These are phyloP conservation scores for Cornus controversa DNA, from an alignment of 148 eudicot genomes.

Conservation along the genomic window DNA sequence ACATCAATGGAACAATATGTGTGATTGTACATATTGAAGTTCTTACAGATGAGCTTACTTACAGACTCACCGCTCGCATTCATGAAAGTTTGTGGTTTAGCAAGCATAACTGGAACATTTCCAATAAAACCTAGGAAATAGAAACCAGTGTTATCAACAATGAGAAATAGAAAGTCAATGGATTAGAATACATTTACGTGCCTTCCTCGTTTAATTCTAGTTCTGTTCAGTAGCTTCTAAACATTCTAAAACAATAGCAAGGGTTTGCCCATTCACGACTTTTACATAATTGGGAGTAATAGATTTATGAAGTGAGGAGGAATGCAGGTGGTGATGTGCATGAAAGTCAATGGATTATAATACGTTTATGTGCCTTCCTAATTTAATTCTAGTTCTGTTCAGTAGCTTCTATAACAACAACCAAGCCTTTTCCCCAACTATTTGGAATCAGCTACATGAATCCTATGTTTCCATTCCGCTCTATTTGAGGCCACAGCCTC, in stretches of 20 bases:
- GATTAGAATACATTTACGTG: background rate
- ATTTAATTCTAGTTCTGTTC: too few species aligned
- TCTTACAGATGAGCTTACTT: conserved; percentile 55
- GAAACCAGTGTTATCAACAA: background rate
- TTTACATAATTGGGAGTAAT: background rate
- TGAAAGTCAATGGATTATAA: too few species aligned
- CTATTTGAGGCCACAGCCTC: too few species aligned
- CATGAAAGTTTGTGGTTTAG: conserved; percentile 96
- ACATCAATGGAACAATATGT: background rate
- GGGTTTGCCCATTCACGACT: background rate
- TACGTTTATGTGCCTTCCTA: too few species aligned
- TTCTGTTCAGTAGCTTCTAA: background rate
- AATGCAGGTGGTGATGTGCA: too few species aligned
- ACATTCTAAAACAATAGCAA: background rate
- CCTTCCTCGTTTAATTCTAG: background rate
- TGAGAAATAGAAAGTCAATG: background rate
- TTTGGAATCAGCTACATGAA: too few species aligned
- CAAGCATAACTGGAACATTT: conserved; percentile 75
- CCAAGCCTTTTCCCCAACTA: too few species aligned
- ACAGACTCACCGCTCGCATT: conserved; percentile 99
- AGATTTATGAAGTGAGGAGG: background rate
- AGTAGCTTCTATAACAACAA: too few species aligned
- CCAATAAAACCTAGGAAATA: conserved; percentile 66
- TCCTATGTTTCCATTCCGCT: too few species aligned
- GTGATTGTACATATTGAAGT: background rate